These are phyloP conservation scores for Amanita exitialis DNA, from an alignment of 768 basidiomycete species.

Conservation along the genomic window DNA sequence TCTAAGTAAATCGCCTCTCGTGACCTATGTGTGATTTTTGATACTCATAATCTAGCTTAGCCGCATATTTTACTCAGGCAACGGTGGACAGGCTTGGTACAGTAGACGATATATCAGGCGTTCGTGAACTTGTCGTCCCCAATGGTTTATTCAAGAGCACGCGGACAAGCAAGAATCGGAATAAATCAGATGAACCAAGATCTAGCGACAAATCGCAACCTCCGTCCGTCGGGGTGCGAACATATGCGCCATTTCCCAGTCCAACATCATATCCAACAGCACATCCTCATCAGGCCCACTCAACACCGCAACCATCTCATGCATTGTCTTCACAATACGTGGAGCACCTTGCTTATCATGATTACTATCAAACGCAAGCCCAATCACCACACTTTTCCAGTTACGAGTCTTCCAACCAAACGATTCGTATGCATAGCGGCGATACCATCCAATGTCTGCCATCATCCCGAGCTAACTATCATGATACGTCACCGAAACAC, in stretches of 20 bases:
- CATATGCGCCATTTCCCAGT: constrained; percentile 30
- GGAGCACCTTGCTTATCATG: not conserved
- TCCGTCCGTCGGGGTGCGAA: constrained; percentile 21
- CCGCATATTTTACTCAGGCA: constrained; percentile 74
- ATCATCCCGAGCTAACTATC: not conserved
- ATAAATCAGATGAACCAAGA: constrained; percentile 30
- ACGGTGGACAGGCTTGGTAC: constrained; percentile 64
- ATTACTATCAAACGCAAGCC: not conserved
- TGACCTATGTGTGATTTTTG: constrained; percentile 1
- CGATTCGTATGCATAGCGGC: not conserved
- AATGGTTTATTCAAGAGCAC: constrained; percentile 61
- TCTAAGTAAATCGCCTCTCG: constrained; percentile 42
- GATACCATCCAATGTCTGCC: not conserved
- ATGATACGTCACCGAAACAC: not conserved
- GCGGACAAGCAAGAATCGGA: constrained; percentile 41
- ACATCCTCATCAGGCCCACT: not conserved
- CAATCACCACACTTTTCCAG: not conserved
- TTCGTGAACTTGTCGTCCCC: constrained; percentile 56
- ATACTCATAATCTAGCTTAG: constrained; percentile 23
- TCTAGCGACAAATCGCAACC: constrained; percentile 18
- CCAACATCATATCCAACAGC: constrained; percentile 1
- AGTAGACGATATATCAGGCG: constrained; percentile 53
- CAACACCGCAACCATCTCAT: not conserved
- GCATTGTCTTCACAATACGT: not conserved
- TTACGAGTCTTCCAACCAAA: not conserved